Evolutionary conservation across 2,329 filamentous ascomycete species (phyloP), one percentile per base, ranked within the genome.

Genomic region (Penicillium janthinellum): DNA sequence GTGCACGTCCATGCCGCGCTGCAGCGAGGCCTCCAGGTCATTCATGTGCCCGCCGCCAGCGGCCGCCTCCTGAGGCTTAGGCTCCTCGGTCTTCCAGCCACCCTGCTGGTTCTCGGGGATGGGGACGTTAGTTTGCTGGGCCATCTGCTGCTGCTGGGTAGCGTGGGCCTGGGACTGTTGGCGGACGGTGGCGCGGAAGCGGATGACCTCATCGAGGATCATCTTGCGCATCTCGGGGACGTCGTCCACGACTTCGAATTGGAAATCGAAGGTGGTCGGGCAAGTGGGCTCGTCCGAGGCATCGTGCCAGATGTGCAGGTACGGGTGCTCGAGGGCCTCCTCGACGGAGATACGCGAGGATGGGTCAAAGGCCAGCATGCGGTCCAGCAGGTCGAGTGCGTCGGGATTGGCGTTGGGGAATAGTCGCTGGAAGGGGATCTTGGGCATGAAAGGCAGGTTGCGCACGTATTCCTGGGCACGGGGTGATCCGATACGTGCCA

Each of bases 301-400:
- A 70, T 99, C 95, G 81, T 99, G 95, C 95, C 95, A 98, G 81
- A 99, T 97, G 73, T 94, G 87, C 57, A 99, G 85, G 79, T 99
- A 99, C 37, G 90, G 90, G 82, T 99, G 95, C 82, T 98, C 93
- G 59, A 99, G 88, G 17, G 95, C 95, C 72, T 94, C 87, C 79
- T 99, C 95, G 66, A 98, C 95, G 51, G 89, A 91, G 77, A 99
- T 96, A 72, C 95, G 92, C 65, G 90, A 90, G 12, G 91, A 92
- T 0, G 95, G 95, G 75, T 99, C 95, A 75, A 99, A 99, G 20
- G 95, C 92, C 42, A 99, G 87, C 94, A 99, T 98, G 75, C 89
- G 90, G 81, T 99, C 93, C 60, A 99, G 87, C 12, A 99, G 88
- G 74, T 98, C 92, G 61, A 99, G 88, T 2, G 95, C 94, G 73